Conservation (phyloP, 78 protist species). For the Tieghemostelium lacteum region DNA sequence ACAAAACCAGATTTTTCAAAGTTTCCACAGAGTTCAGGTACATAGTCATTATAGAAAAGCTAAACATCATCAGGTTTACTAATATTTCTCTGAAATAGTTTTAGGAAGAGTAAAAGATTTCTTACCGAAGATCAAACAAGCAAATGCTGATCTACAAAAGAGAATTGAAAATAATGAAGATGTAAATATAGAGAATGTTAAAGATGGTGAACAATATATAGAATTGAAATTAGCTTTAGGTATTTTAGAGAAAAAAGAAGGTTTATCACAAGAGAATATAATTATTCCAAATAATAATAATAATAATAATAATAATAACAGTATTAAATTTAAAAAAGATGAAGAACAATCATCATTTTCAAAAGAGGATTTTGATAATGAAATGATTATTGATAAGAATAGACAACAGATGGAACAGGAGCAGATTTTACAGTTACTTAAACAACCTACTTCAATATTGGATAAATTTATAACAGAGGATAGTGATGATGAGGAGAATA, state of each 20-base stretch:
- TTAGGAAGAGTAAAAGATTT: too few species aligned
- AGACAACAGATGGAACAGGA: not conserved
- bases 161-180: constrained; percentile 57
- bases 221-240: constrained; percentile 67
- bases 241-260: constrained; percentile 62
- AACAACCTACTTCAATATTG: constrained; percentile 20
- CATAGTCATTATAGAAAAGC: too few species aligned
- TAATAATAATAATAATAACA: constrained; percentile 5
- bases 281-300: not conserved
- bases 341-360: not conserved
- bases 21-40: constrained; percentile 29
- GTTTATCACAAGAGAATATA: constrained; percentile 26
- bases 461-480: constrained; percentile 46
- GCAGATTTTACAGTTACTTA: constrained; percentile 5
- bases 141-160: constrained; percentile 28
- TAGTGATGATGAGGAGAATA: constrained; percentile 13
- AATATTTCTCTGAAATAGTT: too few species aligned
- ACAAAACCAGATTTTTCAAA: constrained; percentile 14
- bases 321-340: not conserved
- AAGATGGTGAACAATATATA: constrained; percentile 65
- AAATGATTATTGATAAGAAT: not conserved
- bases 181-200: constrained; percentile 70
- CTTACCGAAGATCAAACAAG: constrained; percentile 67
- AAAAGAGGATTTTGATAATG: not conserved
- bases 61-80: too few species aligned